These are phyloP conservation scores for Diaporthe sp. DNA, from an alignment of 2,329 filamentous ascomycete genomes.

Conservation along the genomic window DNA sequence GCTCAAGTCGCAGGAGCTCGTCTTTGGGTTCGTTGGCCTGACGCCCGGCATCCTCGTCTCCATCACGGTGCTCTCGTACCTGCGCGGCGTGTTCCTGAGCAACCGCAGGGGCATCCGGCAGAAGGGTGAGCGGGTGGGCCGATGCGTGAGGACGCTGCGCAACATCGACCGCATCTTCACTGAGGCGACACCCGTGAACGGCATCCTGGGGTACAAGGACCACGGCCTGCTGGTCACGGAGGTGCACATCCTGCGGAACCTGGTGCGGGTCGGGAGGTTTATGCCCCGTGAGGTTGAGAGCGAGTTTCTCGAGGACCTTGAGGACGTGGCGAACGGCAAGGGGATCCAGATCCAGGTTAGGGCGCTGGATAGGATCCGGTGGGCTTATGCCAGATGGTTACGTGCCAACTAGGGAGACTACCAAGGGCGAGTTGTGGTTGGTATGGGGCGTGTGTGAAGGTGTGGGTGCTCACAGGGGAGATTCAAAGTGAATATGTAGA, in stretches of 20 bases:
- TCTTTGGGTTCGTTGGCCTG: conserved; percentile 96
- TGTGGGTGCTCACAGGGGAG: neutral
- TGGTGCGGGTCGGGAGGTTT: conserved; percentile 68
- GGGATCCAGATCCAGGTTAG: conserved; percentile 84
- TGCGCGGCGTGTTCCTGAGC: conserved; percentile 79
- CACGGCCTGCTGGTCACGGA: conserved; percentile 93
- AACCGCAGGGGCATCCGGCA: conserved; percentile 77
- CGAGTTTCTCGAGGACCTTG: conserved; percentile 90
- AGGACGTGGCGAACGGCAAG: conserved; percentile 86
- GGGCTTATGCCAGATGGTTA: conserved; percentile 89
- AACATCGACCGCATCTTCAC: conserved; percentile 89
- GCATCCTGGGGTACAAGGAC: conserved; percentile 89
- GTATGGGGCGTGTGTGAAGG: neutral
- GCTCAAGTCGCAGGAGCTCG: conserved; percentile 94
- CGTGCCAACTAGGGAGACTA: conserved; percentile 43
- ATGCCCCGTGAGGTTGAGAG: conserved; percentile 82
- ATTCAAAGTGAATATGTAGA: neutral
- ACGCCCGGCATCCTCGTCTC: conserved; percentile 94
- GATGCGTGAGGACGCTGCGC: conserved; percentile 82
- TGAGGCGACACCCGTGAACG: conserved; percentile 76
- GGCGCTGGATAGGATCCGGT: conserved; percentile 86
- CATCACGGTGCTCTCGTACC: conserved; percentile 79
- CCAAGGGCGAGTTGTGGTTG: neutral
- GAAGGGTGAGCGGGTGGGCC: conserved; percentile 72
- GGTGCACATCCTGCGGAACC: conserved; percentile 83